A percentile compares a stretch with the other conserved stretches of the same genome.
These are phyloP conservation scores for Hsuehochloa calcarea DNA, from an alignment of 176 grass and related monocot genomes.

Conservation along the genomic window DNA sequence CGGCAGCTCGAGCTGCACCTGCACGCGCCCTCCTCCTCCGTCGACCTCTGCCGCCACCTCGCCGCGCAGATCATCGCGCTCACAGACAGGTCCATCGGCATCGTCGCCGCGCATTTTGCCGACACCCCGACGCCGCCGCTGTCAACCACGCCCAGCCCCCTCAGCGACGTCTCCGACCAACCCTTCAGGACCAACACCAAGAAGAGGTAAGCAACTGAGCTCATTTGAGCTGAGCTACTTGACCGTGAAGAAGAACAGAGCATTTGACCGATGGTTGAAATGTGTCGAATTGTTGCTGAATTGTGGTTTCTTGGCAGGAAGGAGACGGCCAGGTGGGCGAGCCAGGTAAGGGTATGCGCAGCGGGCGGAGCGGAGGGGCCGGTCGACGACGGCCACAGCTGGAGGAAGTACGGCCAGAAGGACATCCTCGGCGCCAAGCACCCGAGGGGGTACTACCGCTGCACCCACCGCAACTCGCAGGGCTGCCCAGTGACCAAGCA, in stretches of 20 bases:
- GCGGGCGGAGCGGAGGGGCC: conserved; percentile 40
- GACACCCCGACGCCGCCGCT: background rate
- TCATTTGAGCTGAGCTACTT: background rate
- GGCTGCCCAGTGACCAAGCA: conserved; percentile 76
- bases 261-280: background rate
- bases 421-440: conserved; percentile 83
- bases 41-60: conserved; percentile 46
- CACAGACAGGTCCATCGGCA: conserved; percentile 55
- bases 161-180: conserved; percentile 49
- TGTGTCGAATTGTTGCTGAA: background rate
- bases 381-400: conserved; percentile 64
- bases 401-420: conserved; percentile 94
- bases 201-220: conserved; percentile 27
- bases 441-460: conserved; percentile 83
- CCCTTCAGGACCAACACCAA: conserved; percentile 32
- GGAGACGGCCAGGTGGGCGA: conserved; percentile 51
- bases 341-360: conserved; percentile 47
- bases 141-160: conserved; percentile 41
- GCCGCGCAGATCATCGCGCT: conserved; percentile 44
- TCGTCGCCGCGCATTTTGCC: conserved; percentile 20
- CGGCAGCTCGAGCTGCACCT: conserved; percentile 53
- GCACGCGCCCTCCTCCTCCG: conserved; percentile 3
- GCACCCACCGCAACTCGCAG: conserved; percentile 83
- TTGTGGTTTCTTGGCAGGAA: conserved; percentile 40
- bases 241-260: background rate